Evolutionary conservation across 805 yeast genomes (phyloP).

Genomic region (Barnettozyma salicaria): DNA sequence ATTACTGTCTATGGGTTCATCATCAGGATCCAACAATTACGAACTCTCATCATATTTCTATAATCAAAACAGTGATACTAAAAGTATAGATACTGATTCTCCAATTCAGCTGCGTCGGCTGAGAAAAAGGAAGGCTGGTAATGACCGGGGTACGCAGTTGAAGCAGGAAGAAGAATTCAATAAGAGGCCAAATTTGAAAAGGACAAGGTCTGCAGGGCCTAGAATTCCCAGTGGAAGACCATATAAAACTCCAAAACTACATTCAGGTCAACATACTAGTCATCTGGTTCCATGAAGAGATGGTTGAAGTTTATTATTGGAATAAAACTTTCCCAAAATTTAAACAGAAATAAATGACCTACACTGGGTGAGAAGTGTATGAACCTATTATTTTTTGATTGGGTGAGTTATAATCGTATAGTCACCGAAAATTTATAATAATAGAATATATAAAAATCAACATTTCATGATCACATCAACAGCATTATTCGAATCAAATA

Average conservation of each 20-base stretch:
- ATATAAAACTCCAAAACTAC: constrained; percentile 8
- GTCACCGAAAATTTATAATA: background rate
- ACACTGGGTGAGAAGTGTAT: background rate
- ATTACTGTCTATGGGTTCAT: too few relatives aligned
- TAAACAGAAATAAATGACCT: constrained; percentile 3
- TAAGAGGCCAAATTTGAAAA: background rate
- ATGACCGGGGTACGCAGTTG: too few relatives aligned
- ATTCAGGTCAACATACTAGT: background rate
- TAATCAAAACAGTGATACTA: constrained; percentile 4
- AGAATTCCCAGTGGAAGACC: constrained; percentile 11
- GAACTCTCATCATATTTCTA: too few relatives aligned
- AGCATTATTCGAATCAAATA: background rate
- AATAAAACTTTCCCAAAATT: background rate
- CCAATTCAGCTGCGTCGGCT: too few relatives aligned
- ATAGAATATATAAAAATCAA: background rate
- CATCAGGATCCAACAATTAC: background rate
- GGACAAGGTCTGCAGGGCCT: constrained; percentile 7
- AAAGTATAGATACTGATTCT: background rate
- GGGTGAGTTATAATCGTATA: constrained; percentile 3
- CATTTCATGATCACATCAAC: constrained; percentile 1
- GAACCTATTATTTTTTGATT: too few relatives aligned
- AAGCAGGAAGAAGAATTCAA: too few relatives aligned
- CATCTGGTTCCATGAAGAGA: too few relatives aligned
- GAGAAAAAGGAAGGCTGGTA: too few relatives aligned
- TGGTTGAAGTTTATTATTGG: too few relatives aligned